Evolutionary conservation across 129 eudicot genomes (phyloP), one percentile per base, ranked within the genome.

Genomic region (Lactuca sativa): DNA sequence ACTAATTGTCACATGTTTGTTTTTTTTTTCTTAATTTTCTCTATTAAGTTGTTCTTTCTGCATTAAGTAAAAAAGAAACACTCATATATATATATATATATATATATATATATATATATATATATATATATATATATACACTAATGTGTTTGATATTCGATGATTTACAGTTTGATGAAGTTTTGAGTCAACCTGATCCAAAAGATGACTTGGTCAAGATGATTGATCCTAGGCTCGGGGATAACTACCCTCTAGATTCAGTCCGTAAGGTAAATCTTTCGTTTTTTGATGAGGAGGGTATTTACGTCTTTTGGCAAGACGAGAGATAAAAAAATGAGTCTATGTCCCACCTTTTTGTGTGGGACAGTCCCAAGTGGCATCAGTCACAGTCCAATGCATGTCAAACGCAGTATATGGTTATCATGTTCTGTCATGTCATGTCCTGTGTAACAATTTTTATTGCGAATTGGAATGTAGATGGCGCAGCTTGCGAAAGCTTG

Each of bases 401-500:
- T 4, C 37, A 34, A 33, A 33, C 37, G 37, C 37, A 33, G 37
- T 34, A 34, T 34, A 34, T 0, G 37, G 37, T 34, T 34, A 4
- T 1, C 37, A 34, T 34, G 37, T 34, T 34, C 5, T 34, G 37
- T 34, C 34, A 7, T 13, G 9, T n/a, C 25, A 7, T 57, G 5
- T 12, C n/a, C 14, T 3, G 7, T 4, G 30, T 12, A 56, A 41
- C 36, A 31, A 53, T 51, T 18, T 25, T 9, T 21, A 55, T 6
- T 67, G 34, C 21, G 30, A 70, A 7, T 44, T 56, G 43, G 67
- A 21, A 63, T 73, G 41, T 73, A 90, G 99, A 79, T 93, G 88
- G 89, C 93, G 10, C 95, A 81, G 64, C 95, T 93, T 52, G 98
- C 92, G 2, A 87, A 77, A 83, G 97, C 86, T 32, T 93, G 99